phyloP scores from a whole-genome alignment of 1,284 basidiomycete genomes.

The Chalciporus piperatoides region DNA sequence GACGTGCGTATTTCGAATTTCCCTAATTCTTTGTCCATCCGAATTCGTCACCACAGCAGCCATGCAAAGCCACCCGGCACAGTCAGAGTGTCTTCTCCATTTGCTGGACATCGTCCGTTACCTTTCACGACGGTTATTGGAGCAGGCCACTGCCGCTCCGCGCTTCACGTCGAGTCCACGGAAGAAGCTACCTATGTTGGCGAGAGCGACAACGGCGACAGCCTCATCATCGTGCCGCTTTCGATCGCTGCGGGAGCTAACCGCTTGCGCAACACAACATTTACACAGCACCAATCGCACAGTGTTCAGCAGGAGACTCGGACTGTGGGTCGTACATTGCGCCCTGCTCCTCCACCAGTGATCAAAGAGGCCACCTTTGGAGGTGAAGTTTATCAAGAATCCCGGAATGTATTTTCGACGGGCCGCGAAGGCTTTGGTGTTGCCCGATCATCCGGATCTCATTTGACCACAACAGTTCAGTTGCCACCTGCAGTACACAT shows the following conservation, averaged over 20 bases:
- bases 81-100: slow-evolving; percentile 15
- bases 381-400: background rate
- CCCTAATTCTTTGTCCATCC: background rate
- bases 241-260: background rate
- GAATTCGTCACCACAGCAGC: slow-evolving; percentile 10
- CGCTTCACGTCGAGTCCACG: background rate
- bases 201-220: background rate
- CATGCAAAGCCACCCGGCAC: background rate
- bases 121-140: background rate
- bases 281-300: background rate
- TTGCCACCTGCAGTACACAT: background rate
- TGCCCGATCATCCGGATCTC: background rate
- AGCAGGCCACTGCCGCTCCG: background rate
- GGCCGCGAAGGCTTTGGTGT: background rate
- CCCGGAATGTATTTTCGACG: background rate
- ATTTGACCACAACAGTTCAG: too few species aligned
- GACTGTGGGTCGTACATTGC: background rate
- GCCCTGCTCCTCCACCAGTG: background rate
- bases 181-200: background rate
- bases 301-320: background rate
- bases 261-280: too few species aligned
- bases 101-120: slow-evolving; percentile 7
- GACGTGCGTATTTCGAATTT: slow-evolving; percentile 13
- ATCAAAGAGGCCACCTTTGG: background rate
- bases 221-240: background rate